Evolutionary conservation across 2,329 filamentous ascomycete species (phyloP).

Genomic region (Hirsutella minnesotensis): DNA sequence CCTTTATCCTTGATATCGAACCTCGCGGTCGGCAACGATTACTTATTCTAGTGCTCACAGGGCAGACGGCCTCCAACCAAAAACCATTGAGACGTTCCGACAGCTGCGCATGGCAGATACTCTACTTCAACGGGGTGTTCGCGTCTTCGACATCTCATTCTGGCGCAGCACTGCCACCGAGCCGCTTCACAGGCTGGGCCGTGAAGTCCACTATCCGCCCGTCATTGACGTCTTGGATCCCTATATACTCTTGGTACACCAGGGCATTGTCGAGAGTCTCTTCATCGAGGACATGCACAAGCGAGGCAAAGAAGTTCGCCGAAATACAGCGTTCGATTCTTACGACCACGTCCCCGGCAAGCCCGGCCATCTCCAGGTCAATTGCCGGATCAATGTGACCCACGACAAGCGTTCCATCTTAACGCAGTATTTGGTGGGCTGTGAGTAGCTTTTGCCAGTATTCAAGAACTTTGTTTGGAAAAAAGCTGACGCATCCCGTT

Average conservation of each 20-base stretch:
- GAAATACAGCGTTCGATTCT: conserved; percentile 52
- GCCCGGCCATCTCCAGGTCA: conserved; percentile 33
- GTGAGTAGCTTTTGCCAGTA: conserved; percentile 30
- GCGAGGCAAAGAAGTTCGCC: conserved; percentile 48
- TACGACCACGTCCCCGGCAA: conserved; percentile 34
- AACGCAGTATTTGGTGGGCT: conserved; percentile 56
- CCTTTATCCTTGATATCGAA: neutral
- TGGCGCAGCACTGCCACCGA: conserved; percentile 46
- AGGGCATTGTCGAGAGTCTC: conserved; percentile 63
- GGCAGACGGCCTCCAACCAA: conserved; percentile 65
- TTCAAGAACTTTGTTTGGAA: neutral
- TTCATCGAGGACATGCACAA: conserved; percentile 58
- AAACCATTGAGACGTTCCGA: conserved; percentile 65
- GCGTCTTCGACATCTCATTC: conserved; percentile 64
- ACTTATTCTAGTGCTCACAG: conserved; percentile 18
- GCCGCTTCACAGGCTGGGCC: conserved; percentile 46
- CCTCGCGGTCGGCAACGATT: neutral
- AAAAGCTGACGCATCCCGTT: neutral
- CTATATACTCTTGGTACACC: conserved; percentile 51
- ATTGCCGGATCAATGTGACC: conserved; percentile 38
- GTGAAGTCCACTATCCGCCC: conserved; percentile 58
- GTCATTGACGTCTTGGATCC: conserved; percentile 44
- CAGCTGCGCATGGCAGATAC: conserved; percentile 63
- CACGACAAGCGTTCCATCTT: conserved; percentile 38
- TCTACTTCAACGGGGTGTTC: conserved; percentile 53